Percentiles rank a stretch among this genome's conserved stretches.
These are phyloP conservation scores for Cichorium intybus DNA, from an alignment of 140 eudicot genomes.

Conservation along the genomic window DNA sequence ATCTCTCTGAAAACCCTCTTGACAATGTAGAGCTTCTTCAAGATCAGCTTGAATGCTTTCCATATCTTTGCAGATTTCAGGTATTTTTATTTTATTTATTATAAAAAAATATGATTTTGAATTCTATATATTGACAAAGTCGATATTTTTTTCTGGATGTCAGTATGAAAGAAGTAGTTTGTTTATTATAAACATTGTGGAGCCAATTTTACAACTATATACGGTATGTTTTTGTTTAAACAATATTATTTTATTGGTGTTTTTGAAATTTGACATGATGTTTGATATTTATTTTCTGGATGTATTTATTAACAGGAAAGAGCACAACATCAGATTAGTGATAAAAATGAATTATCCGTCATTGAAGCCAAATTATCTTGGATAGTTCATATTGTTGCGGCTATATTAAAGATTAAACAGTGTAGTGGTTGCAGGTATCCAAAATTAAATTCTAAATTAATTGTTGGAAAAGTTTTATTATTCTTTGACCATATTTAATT, in stretches of 20 bases:
- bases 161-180: slow-evolving; percentile 95
- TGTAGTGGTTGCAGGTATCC: slow-evolving; percentile 73
- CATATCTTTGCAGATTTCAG: slow-evolving; percentile 92
- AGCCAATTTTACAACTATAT: slow-evolving; percentile 78
- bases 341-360: slow-evolving; percentile 61
- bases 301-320: slow-evolving; percentile 71
- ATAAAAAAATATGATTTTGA: not conserved
- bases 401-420: slow-evolving; percentile 76
- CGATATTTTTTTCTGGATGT: slow-evolving; percentile 12
- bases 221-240: slow-evolving; percentile 62
- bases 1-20: slow-evolving; percentile 86
- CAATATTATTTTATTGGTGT: not conserved
- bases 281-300: not conserved
- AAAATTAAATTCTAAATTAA: not conserved
- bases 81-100: slow-evolving; percentile 33
- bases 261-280: not conserved
- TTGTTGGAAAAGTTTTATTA: not conserved
- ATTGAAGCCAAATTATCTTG: slow-evolving; percentile 93
- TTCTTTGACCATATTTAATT: slow-evolving; percentile 8
- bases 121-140: not conserved
- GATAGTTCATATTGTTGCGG: slow-evolving; percentile 93
- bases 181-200: slow-evolving; percentile 68
- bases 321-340: slow-evolving; percentile 60
- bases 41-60: slow-evolving; percentile 94
- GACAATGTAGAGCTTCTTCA: slow-evolving; percentile 98